These are phyloP conservation scores for Boletus fagicola DNA, from an alignment of 768 basidiomycete genomes.

Conservation along the genomic window DNA sequence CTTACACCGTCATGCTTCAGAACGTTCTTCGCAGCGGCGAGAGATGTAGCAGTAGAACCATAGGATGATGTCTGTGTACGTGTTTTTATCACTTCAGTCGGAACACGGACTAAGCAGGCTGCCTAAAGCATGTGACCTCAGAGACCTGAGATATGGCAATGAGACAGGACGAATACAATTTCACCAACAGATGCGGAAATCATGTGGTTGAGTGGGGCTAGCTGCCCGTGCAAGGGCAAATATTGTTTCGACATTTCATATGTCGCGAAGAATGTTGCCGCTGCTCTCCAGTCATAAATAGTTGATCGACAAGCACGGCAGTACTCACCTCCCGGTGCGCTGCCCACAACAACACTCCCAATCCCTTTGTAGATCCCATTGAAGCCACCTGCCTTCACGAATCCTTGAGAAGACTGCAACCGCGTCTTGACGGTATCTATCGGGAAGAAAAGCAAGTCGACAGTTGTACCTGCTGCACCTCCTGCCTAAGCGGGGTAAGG, in stretches of 20 bases:
- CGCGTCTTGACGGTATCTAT: slow-evolving; percentile 97
- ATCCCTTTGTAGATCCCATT: slow-evolving; percentile 89
- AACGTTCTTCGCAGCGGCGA: slow-evolving; percentile 55
- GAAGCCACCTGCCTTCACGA: slow-evolving; percentile 82
- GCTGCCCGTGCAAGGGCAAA: slow-evolving; percentile 59
- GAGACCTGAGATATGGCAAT: slow-evolving; percentile 6
- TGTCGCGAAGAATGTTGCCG: slow-evolving; percentile 91
- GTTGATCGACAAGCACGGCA: not conserved
- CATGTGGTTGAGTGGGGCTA: slow-evolving; percentile 66
- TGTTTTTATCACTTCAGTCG: slow-evolving; percentile 95
- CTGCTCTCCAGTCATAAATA: slow-evolving; percentile 40
- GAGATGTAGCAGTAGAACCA: slow-evolving; percentile 57
- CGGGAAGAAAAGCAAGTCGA: slow-evolving; percentile 95
- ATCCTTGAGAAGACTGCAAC: slow-evolving; percentile 85
- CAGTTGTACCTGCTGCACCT: slow-evolving; percentile 87
- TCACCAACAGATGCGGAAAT: slow-evolving; percentile 58
- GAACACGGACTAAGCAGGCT: slow-evolving; percentile 91
- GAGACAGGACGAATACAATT: slow-evolving; percentile 42
- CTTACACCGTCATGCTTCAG: slow-evolving; percentile 59
- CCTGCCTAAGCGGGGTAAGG: slow-evolving; percentile 59
- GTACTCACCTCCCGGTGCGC: slow-evolving; percentile 85
- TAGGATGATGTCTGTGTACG: slow-evolving; percentile 86
- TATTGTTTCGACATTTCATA: slow-evolving; percentile 85
- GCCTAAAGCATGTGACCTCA: slow-evolving; percentile 43
- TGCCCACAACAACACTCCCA: slow-evolving; percentile 91